Evolutionary conservation across 208 protist genomes (phyloP).

Genomic region (Crithidia fasciculata): DNA sequence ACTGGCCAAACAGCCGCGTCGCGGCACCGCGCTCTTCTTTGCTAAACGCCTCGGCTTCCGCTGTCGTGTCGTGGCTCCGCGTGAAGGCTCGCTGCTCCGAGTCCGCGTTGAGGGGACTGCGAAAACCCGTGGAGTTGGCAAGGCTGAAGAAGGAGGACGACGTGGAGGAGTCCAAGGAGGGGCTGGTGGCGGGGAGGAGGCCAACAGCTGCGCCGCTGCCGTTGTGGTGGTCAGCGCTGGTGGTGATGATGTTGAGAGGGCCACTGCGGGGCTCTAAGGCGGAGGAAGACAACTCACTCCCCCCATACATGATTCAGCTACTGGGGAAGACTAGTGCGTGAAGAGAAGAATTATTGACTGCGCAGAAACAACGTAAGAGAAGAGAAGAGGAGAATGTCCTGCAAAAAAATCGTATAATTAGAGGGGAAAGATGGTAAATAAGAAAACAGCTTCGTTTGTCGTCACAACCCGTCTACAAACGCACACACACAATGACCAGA

Average conservation of each 20-base stretch:
- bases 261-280: too few relatives aligned
- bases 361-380: neutral
- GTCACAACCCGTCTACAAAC: too few relatives aligned
- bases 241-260: too few relatives aligned
- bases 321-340: too few relatives aligned
- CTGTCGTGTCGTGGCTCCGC: too few relatives aligned
- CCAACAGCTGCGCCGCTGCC: neutral
- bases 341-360: too few relatives aligned
- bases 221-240: neutral
- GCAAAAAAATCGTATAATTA: neutral
- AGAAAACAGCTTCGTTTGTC: too few relatives aligned
- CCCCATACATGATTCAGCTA: neutral
- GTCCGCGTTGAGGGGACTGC: neutral
- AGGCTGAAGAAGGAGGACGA: constrained; percentile 9
- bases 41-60: neutral
- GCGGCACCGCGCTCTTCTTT: neutral
- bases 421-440: too few relatives aligned
- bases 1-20: neutral
- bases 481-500: too few relatives aligned
- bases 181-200: neutral
- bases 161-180: neutral
- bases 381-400: neutral
- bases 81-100: neutral
- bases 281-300: neutral
- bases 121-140: neutral